These are phyloP conservation scores for Rhipidocladum racemiflorum DNA, from an alignment of 176 grass and related monocot species.

Conservation along the genomic window DNA sequence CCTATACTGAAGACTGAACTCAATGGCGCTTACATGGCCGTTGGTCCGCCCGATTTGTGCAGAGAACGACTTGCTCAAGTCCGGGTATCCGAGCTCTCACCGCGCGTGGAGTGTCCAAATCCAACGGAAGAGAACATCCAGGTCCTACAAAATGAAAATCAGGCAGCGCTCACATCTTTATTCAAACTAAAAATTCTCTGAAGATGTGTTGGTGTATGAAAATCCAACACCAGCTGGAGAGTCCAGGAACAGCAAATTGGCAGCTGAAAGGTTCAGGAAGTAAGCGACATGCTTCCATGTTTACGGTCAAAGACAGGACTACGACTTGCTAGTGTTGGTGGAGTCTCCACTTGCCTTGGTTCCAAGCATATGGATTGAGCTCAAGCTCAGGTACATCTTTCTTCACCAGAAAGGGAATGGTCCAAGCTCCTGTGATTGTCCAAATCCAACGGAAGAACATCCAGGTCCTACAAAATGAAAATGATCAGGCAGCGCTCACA, in stretches of 20 bases:
- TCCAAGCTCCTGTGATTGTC: conserved; percentile 70
- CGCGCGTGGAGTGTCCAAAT: conserved; percentile 36
- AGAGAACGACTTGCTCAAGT: background rate
- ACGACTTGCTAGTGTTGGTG: background rate
- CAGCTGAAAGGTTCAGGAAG: conserved; percentile 42
- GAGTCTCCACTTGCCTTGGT: conserved; percentile 57
- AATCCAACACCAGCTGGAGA: conserved; percentile 88
- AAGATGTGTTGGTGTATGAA: conserved; percentile 78
- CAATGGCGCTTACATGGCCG: conserved; percentile 27
- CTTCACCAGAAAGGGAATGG: conserved; percentile 71
- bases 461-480: conserved; percentile 37
- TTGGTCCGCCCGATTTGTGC: background rate
- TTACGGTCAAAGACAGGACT: background rate
- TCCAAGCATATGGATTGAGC: conserved; percentile 65
- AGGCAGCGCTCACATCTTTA: background rate
- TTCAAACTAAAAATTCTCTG: background rate
- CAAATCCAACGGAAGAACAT: conserved; percentile 76
- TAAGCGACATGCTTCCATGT: background rate
- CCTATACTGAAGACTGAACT: background rate
- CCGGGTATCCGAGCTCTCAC: conserved; percentile 41
- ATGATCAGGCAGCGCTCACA: too few species aligned
- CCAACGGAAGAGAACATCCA: conserved; percentile 80
- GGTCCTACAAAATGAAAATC: conserved; percentile 16
- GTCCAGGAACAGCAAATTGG: conserved; percentile 77
- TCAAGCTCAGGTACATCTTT: conserved; percentile 68